Evolutionary conservation across 2,329 filamentous ascomycete species (phyloP), one percentile per base, ranked within the genome.

Genomic region (Nectriaceae sp.): DNA sequence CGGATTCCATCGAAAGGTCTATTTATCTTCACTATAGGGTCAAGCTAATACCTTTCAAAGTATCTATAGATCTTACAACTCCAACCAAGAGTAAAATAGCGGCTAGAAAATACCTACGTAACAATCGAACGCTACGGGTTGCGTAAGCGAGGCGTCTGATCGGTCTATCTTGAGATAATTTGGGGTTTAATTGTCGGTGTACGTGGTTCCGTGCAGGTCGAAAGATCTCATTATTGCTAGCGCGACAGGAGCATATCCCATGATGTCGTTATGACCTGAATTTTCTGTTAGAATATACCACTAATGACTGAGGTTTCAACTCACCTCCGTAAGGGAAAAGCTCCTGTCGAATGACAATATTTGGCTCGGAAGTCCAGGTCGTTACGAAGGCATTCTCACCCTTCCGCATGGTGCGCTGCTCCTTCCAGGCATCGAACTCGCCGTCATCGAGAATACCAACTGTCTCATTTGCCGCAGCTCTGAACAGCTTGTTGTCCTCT

Each of bases 221-320:
- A 90, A 90, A 2, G 81, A 81, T 50, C 84, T 78, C 73, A 85
- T 77, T 1, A 89, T 76, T 2, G 85, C 86, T 33, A 88, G 68
- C 8, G 79, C 67, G 15, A 90, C 80, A 4, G 84, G 78, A 1
- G 84, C 77, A 61, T 82, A 87, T 5, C 80, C 80, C 65, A 89
- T 78, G 33, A 91, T 76, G 42, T 80, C 73, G 62, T 90, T 90
- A 64, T 92, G 88, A 5, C 83, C 85, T 88, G 46, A 5, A 8
- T 6, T 29, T 13, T 6, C 6, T 29, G 24, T 6, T 6, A 8
- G 35, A n/a, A 16, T 37, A 10, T 8, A 6, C 24, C 6, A 29
- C 13, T 6, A 6, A 6, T 29, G 24, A 29, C 6, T 29, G 1
- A 36, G 16, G 6, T 29, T 29, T 29, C 3, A 3, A 66, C 77